Percentiles rank a stretch among this genome's conserved stretches.
These are phyloP conservation scores for Erysimum cheiranthoides DNA, from an alignment of 345 rosid species.

Conservation along the genomic window DNA sequence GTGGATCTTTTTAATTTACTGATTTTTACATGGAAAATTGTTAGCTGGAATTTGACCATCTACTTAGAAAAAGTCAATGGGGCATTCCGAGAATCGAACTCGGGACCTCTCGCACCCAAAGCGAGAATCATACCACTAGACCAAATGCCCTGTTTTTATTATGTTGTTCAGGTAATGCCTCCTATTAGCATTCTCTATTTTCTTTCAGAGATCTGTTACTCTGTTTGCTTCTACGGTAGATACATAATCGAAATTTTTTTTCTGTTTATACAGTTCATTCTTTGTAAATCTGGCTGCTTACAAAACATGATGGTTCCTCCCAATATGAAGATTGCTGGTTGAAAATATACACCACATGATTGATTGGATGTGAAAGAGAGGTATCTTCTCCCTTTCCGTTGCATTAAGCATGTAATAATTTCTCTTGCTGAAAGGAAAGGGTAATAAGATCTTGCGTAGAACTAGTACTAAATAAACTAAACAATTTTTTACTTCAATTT, in stretches of 20 bases:
- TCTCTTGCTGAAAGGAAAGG: neutral
- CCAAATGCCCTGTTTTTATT: constrained; percentile 58
- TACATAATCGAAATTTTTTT: neutral
- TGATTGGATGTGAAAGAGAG: neutral
- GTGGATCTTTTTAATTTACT: neutral
- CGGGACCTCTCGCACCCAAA: constrained; percentile 88
- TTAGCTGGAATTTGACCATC: constrained; percentile 15
- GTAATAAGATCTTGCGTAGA: neutral
- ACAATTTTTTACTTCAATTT: neutral
- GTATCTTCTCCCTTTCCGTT: neutral
- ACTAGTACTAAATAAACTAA: neutral
- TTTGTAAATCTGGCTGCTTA: neutral
- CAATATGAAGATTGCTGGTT: neutral
- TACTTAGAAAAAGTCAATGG: constrained; percentile 45
- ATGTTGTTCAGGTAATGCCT: neutral
- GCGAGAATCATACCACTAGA: constrained; percentile 91
- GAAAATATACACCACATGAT: neutral
- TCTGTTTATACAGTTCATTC: constrained; percentile 14
- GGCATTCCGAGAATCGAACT: constrained; percentile 78
- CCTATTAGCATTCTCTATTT: neutral
- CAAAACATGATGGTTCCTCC: neutral
- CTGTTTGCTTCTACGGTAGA: neutral
- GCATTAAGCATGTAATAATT: neutral
- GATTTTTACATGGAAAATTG: constrained; percentile 7
- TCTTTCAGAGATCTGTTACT: neutral